Evolutionary conservation across 1,284 basidiomycete species (phyloP).

Genomic region (Sanghuangporus weigelae): DNA sequence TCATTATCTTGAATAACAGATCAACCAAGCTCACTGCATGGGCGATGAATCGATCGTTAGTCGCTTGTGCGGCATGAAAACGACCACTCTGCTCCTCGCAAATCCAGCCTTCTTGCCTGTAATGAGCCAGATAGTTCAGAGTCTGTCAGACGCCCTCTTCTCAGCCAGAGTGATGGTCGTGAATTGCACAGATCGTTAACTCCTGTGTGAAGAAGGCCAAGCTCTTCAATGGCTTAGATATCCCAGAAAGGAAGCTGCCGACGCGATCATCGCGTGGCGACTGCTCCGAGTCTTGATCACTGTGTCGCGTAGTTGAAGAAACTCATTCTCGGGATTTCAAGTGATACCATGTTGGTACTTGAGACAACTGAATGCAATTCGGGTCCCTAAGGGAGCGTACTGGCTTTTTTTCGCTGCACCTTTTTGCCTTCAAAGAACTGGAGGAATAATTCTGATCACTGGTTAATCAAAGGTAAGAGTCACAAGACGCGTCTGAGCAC

Average conservation of each 20-base stretch:
- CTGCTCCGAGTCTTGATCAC: not conserved
- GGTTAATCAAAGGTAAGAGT: too few species aligned
- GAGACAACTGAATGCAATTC: too few species aligned
- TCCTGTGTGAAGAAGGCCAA: not conserved
- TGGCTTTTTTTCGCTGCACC: too few species aligned
- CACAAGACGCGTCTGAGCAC: too few species aligned
- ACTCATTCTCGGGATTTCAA: too few species aligned
- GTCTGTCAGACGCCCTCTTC: not conserved
- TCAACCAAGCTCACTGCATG: not conserved
- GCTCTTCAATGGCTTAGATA: not conserved
- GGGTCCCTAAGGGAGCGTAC: too few species aligned
- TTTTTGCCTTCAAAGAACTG: too few species aligned
- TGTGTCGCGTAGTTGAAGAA: too few species aligned
- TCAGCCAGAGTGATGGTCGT: not conserved
- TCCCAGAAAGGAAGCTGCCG: not conserved
- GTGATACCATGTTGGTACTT: too few species aligned
- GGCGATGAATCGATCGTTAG: not conserved
- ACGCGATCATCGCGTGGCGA: not conserved
- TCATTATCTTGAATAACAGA: not conserved
- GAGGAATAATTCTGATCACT: too few species aligned
- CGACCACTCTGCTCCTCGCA: not conserved
- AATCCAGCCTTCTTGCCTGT: not conserved
- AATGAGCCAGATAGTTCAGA: not conserved
- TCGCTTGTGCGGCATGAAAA: not conserved
- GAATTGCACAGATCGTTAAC: not conserved